phyloP scores from a whole-genome alignment of 2,329 filamentous ascomycete species.

The Diaporthe ampelina region DNA sequence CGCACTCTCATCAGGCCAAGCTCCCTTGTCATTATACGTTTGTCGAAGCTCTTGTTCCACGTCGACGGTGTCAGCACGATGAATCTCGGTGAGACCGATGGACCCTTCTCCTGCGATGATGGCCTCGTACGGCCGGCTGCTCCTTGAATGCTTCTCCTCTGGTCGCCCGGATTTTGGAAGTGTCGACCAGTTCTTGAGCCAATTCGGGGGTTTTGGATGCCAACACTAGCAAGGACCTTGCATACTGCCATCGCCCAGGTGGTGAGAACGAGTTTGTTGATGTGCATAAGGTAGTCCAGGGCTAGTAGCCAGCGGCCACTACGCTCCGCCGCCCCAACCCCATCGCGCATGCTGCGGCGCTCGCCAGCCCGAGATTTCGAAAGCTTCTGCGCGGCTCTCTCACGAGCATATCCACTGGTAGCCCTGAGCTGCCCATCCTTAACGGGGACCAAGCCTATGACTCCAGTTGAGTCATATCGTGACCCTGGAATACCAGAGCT shows the following conservation, averaged over 20 bases:
- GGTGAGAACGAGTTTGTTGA: conserved; percentile 74
- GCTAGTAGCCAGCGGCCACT: conserved; percentile 84
- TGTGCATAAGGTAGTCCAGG: conserved; percentile 81
- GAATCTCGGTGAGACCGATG: conserved; percentile 58
- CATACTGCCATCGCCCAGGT: conserved; percentile 69
- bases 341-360: conserved; percentile 65
- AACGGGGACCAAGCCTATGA: conserved; percentile 69
- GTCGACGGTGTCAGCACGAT: conserved; percentile 77
- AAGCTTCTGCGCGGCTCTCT: conserved; percentile 75
- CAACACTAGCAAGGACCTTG: conserved; percentile 68
- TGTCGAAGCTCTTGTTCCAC: conserved; percentile 84
- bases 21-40: conserved; percentile 49
- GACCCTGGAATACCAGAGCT: conserved; percentile 61
- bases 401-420: conserved; percentile 75
- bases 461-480: conserved; percentile 66
- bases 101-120: conserved; percentile 66
- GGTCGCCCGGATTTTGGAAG: conserved; percentile 49
- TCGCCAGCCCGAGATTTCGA: conserved; percentile 61
- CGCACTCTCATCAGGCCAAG: conserved; percentile 54
- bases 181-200: conserved; percentile 69
- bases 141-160: conserved; percentile 40
- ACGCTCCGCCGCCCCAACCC: conserved; percentile 84
- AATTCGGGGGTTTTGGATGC: conserved; percentile 75
- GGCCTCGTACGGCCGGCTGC: conserved; percentile 63
- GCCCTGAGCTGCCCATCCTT: conserved; percentile 59